Evolutionary conservation across 140 eudicot genomes (phyloP).

Genomic region (Senecio squalidus): DNA sequence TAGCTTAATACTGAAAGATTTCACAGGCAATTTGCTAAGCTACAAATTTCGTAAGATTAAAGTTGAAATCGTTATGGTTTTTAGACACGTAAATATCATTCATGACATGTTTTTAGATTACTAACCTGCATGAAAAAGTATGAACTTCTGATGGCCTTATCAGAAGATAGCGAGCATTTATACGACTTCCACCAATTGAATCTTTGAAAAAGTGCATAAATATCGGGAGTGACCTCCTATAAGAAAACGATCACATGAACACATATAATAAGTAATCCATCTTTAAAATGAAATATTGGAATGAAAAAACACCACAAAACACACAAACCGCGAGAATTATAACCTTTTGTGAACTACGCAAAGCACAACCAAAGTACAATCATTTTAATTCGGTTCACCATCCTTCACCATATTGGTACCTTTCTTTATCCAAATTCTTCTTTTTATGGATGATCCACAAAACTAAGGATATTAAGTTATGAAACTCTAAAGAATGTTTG

Average conservation of each 20-base stretch:
- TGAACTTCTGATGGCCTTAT: slow-evolving; percentile 32
- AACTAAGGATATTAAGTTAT: too few relatives aligned
- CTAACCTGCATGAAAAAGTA: slow-evolving; percentile 96
- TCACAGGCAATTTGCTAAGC: slow-evolving; percentile 66
- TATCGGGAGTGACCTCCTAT: slow-evolving; percentile 81
- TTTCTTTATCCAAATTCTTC: too few relatives aligned
- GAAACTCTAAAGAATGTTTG: too few relatives aligned
- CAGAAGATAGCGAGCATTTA: slow-evolving; percentile 59
- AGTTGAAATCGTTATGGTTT: not conserved
- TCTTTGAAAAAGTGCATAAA: slow-evolving; percentile 57
- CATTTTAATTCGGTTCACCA: too few relatives aligned
- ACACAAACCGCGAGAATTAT: too few relatives aligned
- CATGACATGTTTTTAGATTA: not conserved
- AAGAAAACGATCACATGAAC: not conserved
- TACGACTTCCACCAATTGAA: slow-evolving; percentile 82
- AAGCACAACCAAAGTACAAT: too few relatives aligned
- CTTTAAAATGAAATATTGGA: too few relatives aligned
- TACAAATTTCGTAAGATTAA: slow-evolving; percentile 21
- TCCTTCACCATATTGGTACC: too few relatives aligned
- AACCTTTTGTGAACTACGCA: too few relatives aligned
- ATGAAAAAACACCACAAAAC: too few relatives aligned
- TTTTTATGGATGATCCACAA: too few relatives aligned
- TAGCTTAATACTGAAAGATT: slow-evolving; percentile 52
- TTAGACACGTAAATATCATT: not conserved
- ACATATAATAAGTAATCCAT: not conserved